These are phyloP conservation scores for Debaryomyces udenii DNA, from an alignment of 1,139 yeast genomes.

Conservation along the genomic window DNA sequence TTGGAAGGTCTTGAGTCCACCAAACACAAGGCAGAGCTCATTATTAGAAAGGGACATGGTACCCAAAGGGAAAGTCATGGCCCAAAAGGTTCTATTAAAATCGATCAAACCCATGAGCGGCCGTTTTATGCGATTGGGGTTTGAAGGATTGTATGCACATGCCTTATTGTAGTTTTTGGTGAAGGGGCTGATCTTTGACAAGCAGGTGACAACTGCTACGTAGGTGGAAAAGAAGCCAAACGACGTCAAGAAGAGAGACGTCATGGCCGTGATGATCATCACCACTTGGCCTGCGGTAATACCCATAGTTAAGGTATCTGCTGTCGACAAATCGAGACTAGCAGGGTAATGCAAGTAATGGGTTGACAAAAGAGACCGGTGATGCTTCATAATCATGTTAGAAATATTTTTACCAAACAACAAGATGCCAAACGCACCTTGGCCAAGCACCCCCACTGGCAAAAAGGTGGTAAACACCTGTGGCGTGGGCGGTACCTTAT, in stretches of 20 bases:
- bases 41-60: slow-evolving; percentile 70
- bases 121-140: slow-evolving; percentile 18
- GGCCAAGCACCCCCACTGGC: slow-evolving; percentile 60
- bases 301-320: slow-evolving; percentile 8
- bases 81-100: slow-evolving; percentile 74
- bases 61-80: slow-evolving; percentile 88
- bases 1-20: slow-evolving; percentile 54
- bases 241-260: slow-evolving; percentile 55
- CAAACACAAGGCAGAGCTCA: slow-evolving; percentile 48
- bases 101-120: slow-evolving; percentile 31
- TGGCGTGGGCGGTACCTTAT: slow-evolving; percentile 58
- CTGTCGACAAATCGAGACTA: slow-evolving; percentile 1
- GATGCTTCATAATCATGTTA: slow-evolving; percentile 19
- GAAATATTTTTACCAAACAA: slow-evolving; percentile 52
- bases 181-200: slow-evolving; percentile 40
- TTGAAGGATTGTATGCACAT: slow-evolving; percentile 21
- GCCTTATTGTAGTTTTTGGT: slow-evolving; percentile 28
- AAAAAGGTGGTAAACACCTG: slow-evolving; percentile 29
- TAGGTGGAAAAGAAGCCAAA: slow-evolving; percentile 68
- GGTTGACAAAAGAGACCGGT: slow-evolving; percentile 5
- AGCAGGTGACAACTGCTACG: slow-evolving; percentile 49
- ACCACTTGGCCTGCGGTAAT: slow-evolving; percentile 21
- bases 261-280: slow-evolving; percentile 24
- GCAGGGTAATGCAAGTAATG: slow-evolving; percentile 7
- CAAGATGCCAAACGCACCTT: slow-evolving; percentile 72